phyloP scores from a whole-genome alignment of 129 eudicot species.

The Escallonia rubra region DNA sequence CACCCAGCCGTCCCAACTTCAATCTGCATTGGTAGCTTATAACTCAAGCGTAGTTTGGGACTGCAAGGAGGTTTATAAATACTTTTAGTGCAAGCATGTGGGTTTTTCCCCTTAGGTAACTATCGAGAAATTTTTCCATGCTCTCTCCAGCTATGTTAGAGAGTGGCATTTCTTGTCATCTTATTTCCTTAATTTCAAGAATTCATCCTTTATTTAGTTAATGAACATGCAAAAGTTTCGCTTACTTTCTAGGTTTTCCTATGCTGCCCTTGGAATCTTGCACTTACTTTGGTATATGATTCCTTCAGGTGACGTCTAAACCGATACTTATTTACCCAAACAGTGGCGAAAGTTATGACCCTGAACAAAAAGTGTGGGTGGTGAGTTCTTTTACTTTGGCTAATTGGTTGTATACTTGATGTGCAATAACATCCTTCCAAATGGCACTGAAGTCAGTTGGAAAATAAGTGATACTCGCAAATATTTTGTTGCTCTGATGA shows the following conservation, averaged over 20 bases:
- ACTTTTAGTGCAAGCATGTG: not conserved
- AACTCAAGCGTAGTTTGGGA: no score
- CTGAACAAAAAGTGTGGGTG: conserved; percentile 86
- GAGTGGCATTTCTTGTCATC: no score
- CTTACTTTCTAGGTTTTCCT: not conserved
- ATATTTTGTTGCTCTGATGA: no score
- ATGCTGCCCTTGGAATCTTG: conserved; percentile 7
- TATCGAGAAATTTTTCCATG: not conserved
- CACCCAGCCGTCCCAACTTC: no score
- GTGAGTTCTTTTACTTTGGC: conserved; percentile 36
- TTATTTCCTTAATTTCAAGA: no score
- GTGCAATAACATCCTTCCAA: not conserved
- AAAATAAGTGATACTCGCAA: not conserved
- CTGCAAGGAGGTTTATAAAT: no score
- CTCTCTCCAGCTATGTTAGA: no score
- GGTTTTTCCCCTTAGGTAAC: not conserved
- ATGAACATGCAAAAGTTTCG: not conserved
- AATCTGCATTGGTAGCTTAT: no score
- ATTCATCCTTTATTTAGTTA: not conserved
- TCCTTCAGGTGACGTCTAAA: conserved; percentile 63
- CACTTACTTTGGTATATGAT: not conserved
- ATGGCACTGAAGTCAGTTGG: not conserved
- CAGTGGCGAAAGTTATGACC: conserved; percentile 93
- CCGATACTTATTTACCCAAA: conserved; percentile 92
- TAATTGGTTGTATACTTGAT: not conserved